phyloP scores from a whole-genome alignment of 78 protist species.

The Anaeramoeba flamelloides region DNA sequence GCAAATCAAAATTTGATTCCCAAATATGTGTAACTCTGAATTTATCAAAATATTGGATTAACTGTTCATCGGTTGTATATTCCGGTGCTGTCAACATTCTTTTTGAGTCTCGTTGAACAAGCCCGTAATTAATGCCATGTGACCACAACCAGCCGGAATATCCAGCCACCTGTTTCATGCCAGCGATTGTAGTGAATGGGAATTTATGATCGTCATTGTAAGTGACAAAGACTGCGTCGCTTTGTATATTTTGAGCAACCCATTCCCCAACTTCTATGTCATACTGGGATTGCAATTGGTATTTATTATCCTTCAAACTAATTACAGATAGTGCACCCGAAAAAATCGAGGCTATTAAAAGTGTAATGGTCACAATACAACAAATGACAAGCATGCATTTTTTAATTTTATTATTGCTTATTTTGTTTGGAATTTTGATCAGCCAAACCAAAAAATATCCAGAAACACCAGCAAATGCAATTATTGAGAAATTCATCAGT shows the following conservation, averaged over 20 bases:
- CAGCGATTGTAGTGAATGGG: not conserved
- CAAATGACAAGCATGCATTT: not conserved
- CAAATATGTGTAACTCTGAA: too few relatives aligned
- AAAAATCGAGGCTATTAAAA: not conserved
- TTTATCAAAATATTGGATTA: too few relatives aligned
- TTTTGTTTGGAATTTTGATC: not conserved
- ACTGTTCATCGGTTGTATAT: too few relatives aligned
- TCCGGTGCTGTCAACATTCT: too few relatives aligned
- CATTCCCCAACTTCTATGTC: not conserved
- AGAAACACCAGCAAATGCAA: not conserved
- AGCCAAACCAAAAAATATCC: not conserved
- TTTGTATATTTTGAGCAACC: not conserved
- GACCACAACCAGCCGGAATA: not conserved
- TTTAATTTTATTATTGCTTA: not conserved
- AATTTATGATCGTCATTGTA: not conserved
- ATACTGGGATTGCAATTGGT: not conserved
- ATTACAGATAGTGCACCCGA: not conserved
- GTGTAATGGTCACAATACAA: not conserved
- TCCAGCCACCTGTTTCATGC: not conserved
- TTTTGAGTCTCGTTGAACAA: too few relatives aligned
- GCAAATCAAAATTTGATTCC: too few relatives aligned
- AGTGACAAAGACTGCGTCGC: not conserved
- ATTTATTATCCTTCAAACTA: not conserved
- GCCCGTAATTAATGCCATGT: not conserved
- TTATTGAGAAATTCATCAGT: not conserved